These are phyloP conservation scores for Rhizopus delemar DNA, from an alignment of 371 early-diverging fungal species.

Conservation along the genomic window DNA sequence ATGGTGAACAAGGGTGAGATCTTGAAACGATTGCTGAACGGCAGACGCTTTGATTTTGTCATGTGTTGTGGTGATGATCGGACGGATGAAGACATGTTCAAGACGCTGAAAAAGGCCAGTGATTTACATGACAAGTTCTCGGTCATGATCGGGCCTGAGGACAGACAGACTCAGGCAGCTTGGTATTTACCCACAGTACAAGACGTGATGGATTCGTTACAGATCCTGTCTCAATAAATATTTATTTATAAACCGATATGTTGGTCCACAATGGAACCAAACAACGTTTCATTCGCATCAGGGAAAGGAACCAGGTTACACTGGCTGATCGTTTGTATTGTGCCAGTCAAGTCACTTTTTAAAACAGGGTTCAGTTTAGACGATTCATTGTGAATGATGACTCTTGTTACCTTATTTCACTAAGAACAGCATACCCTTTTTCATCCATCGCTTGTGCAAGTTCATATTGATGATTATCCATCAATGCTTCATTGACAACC, in stretches of 20 bases:
- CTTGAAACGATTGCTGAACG: conserved; percentile 76
- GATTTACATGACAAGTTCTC: conserved; percentile 56
- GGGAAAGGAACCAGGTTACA: conserved; percentile 19
- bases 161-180: conserved; percentile 76
- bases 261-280: conserved; percentile 24
- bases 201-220: conserved; percentile 46
- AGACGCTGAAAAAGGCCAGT: conserved; percentile 53
- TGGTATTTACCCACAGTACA: conserved; percentile 72
- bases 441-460: conserved; percentile 71
- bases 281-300: conserved; percentile 14
- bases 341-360: conserved; percentile 22
- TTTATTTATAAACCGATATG: conserved; percentile 19
- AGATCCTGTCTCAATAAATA: conserved; percentile 12
- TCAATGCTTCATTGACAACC: conserved; percentile 73
- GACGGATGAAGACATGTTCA: conserved; percentile 95
- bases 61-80: conserved; percentile 93
- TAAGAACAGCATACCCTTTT: conserved; percentile 55
- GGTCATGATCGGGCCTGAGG: conserved; percentile 72
- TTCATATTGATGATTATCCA: conserved; percentile 90
- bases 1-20: conserved; percentile 91
- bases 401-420: conserved; percentile 41
- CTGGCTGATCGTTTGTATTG: conserved; percentile 8
- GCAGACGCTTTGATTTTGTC: conserved; percentile 72
- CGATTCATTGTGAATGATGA: not conserved
- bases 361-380: not conserved